Base-by-base conservation (phyloP, 1,284 basidiomycete species). In the Ustilago nuda region DNA sequence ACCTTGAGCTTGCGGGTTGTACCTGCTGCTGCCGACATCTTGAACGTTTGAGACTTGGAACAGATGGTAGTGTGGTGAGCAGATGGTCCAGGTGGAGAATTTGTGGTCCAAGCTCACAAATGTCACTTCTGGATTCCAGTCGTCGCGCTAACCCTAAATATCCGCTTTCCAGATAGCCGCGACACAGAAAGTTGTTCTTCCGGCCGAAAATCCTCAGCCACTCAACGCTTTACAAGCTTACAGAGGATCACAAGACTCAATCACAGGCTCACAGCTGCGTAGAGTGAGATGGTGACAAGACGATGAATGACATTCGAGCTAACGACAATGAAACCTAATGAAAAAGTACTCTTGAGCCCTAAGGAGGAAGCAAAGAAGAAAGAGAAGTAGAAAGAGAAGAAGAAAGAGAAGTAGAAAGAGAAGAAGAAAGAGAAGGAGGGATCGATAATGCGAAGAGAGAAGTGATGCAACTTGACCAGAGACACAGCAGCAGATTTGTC, bases 1-100 rank as follows among this genome's bases (percentile, higher is more conserved):
- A 85, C 67, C 15, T 73, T 69, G 48, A 82, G 73, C 66, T 83
- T 83, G 15, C 67, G 46, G 0, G 70, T 72, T 3, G 73, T 53
- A 13, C 66, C 68, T 15, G 60, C 61, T 35, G 64, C 56, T 27
- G 61, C 52, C 53, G 67, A 30, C 72, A 75, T 70, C 19, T 56
- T 23, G 23, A 39, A 9, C 30, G 37, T 7, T 36, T 32, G 43
- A 23, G 5, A 19, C 27, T 54, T 15, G 17, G 43, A 7, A 8
- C 4, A 37, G 48, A 12, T 51, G 45, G 37, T 55, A 23, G 19
- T 41, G 33, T 41, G 46, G n/a, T 52, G 23, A 41, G 27, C 17
- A 43, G 54, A 55, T n/a, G 27, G n/a, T 33, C 19, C 17, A 23
- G 17, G 19, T 19, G 43, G 3, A 48, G 33, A 48, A 48, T 23